Percentiles rank a stretch among this genome's conserved stretches.
These are phyloP conservation scores for Aciculosporium take DNA, from an alignment of 2,329 filamentous ascomycete species.

Conservation along the genomic window DNA sequence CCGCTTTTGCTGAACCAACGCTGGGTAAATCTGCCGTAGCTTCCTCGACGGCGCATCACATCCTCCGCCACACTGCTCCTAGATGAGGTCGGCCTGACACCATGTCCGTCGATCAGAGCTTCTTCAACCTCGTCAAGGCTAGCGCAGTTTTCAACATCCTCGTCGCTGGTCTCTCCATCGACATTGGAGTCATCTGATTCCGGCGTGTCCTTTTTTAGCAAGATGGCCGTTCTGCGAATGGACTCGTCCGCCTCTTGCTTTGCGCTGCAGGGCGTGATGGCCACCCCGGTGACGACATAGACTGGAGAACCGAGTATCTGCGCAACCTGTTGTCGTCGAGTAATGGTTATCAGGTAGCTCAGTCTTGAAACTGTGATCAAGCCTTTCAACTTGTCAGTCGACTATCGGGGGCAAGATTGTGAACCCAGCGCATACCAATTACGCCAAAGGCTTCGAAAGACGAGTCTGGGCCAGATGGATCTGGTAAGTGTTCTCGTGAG, in stretches of 20 bases:
- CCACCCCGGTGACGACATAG: slow-evolving; percentile 78
- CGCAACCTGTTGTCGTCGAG: slow-evolving; percentile 74
- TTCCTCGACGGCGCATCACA: slow-evolving; percentile 69
- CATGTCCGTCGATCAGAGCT: slow-evolving; percentile 19
- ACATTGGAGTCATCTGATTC: slow-evolving; percentile 27
- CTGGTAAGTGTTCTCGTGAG: slow-evolving; percentile 30
- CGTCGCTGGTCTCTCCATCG: slow-evolving; percentile 33
- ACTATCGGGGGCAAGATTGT: slow-evolving; percentile 10
- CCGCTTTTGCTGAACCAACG: slow-evolving; percentile 82
- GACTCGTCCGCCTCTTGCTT: slow-evolving; percentile 59
- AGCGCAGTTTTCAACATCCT: slow-evolving; percentile 24
- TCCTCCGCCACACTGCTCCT: slow-evolving; percentile 67
- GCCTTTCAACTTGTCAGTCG: slow-evolving; percentile 37
- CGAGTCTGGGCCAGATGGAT: slow-evolving; percentile 28
- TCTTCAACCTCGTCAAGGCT: slow-evolving; percentile 32
- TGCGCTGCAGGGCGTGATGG: slow-evolving; percentile 75
- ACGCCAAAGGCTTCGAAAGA: slow-evolving; percentile 48
- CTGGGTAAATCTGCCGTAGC: slow-evolving; percentile 78
- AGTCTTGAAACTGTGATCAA: slow-evolving; percentile 68
- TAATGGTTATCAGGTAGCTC: slow-evolving; percentile 78
- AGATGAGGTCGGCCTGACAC: slow-evolving; percentile 18
- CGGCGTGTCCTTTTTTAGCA: slow-evolving; percentile 24
- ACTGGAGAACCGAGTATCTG: slow-evolving; percentile 69
- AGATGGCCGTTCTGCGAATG: slow-evolving; percentile 44
- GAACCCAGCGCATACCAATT: slow-evolving; percentile 27